Evolutionary conservation across 2,329 filamentous ascomycete genomes (phyloP).

Genomic region (Eutypella sp.): DNA sequence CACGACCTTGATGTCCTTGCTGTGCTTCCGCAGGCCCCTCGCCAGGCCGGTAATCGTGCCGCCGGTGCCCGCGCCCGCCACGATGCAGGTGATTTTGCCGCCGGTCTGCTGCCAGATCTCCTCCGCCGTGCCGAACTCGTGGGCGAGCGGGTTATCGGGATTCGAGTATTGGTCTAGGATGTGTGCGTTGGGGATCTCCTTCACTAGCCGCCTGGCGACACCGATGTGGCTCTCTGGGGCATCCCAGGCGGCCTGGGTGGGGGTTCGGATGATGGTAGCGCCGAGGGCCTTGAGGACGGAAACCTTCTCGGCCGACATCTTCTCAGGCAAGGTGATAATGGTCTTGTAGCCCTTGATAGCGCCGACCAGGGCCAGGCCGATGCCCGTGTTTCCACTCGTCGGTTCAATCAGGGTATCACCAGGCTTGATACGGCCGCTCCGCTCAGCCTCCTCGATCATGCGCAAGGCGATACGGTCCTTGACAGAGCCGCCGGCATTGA

Average conservation of each 20-base stretch:
- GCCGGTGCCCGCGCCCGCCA: slow-evolving; percentile 91
- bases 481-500: slow-evolving; percentile 90
- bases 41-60: slow-evolving; percentile 92
- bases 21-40: slow-evolving; percentile 82
- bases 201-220: slow-evolving; percentile 81
- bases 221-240: slow-evolving; percentile 95
- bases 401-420: slow-evolving; percentile 97
- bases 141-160: slow-evolving; percentile 82
- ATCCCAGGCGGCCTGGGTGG: slow-evolving; percentile 92
- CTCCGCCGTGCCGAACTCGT: slow-evolving; percentile 90
- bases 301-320: slow-evolving; percentile 99
- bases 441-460: slow-evolving; percentile 96
- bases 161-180: slow-evolving; percentile 97
- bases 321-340: slow-evolving; percentile 97
- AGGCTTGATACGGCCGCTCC: slow-evolving; percentile 86
- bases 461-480: slow-evolving; percentile 94
- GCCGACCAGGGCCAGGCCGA: slow-evolving; percentile 87
- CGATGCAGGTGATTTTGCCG: slow-evolving; percentile 74
- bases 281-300: slow-evolving; percentile 89
- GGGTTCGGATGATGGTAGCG: slow-evolving; percentile 95
- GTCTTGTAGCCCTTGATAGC: slow-evolving; percentile 98
- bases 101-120: slow-evolving; percentile 92
- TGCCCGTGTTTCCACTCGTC: slow-evolving; percentile 96
- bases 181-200: slow-evolving; percentile 94
- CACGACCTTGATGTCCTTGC: slow-evolving; percentile 76